A percentile compares a stretch with the other conserved stretches of the same genome.
Evolutionary conservation across 352 stramenopile genomes (phyloP).

Genomic region (Phytophthora cactorum): DNA sequence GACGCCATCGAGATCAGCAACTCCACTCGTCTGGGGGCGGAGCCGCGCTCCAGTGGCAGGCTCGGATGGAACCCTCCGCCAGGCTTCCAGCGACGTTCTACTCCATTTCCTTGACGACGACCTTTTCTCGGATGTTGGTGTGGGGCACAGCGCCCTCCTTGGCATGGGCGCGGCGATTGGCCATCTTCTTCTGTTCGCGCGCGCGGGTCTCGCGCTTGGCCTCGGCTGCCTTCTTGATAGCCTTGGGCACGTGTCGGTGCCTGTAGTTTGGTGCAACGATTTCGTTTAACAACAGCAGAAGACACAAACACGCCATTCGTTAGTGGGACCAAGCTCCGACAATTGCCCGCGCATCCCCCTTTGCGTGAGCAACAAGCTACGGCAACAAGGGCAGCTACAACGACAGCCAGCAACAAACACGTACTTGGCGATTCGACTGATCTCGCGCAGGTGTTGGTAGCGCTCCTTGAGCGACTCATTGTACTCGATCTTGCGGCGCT

Average conservation of each 20-base stretch:
- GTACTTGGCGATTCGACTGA: slow-evolving; percentile 93
- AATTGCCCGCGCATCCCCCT: slow-evolving; percentile 9
- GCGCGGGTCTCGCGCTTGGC: slow-evolving; percentile 82
- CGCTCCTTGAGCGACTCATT: slow-evolving; percentile 97
- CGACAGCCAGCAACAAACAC: slow-evolving; percentile 16
- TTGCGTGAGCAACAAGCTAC: slow-evolving; percentile 11
- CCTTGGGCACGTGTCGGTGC: slow-evolving; percentile 96
- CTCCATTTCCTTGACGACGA: slow-evolving; percentile 82
- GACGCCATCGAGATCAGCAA: slow-evolving; percentile 8
- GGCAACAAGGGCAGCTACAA: slow-evolving; percentile 10
- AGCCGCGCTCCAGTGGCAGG: not conserved
- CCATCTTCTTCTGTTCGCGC: slow-evolving; percentile 89
- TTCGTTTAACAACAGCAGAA: slow-evolving; percentile 26
- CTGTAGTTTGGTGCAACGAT: slow-evolving; percentile 46
- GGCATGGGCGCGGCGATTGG: slow-evolving; percentile 83
- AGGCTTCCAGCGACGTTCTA: slow-evolving; percentile 47
- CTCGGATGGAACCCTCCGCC: slow-evolving; percentile 10
- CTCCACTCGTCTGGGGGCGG: not conserved
- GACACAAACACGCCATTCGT: slow-evolving; percentile 20
- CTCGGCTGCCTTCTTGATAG: slow-evolving; percentile 97
- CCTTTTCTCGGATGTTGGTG: slow-evolving; percentile 75
- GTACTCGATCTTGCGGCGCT: slow-evolving; percentile 95
- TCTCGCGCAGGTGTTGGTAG: slow-evolving; percentile 94
- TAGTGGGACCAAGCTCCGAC: slow-evolving; percentile 17
- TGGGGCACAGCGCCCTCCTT: slow-evolving; percentile 77